Conservation (phyloP, 768 basidiomycete genomes). For the Leucogyrophana mollusca region DNA sequence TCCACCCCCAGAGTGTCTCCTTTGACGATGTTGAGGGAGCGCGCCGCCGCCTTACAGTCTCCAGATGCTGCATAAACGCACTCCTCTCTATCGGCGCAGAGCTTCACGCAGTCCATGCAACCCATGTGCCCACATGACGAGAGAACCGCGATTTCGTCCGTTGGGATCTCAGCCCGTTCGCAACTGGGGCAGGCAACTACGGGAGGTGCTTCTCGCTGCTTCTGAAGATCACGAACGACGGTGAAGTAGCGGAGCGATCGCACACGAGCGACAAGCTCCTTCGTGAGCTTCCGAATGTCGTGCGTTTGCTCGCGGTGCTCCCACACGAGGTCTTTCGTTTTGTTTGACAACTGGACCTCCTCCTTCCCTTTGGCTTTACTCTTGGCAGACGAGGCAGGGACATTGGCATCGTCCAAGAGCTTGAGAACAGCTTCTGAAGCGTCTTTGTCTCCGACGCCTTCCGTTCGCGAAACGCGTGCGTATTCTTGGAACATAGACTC, state of each 20-base stretch:
- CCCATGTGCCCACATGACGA: conserved; percentile 94
- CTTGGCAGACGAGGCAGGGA: conserved; percentile 37
- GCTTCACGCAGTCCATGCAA: conserved; percentile 69
- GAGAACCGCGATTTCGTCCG: conserved; percentile 75
- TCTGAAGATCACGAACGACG: conserved; percentile 86
- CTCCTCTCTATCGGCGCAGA: conserved; percentile 72
- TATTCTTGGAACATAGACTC: conserved; percentile 83
- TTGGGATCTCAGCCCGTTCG: conserved; percentile 49
- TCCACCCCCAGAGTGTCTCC: conserved; percentile 79
- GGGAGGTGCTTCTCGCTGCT: conserved; percentile 59
- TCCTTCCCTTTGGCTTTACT: conserved; percentile 49
- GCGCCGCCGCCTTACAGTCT: conserved; percentile 76
- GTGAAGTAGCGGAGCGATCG: conserved; percentile 92
- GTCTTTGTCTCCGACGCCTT: conserved; percentile 77
- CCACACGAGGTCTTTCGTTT: conserved; percentile 66
- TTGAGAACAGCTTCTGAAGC: conserved; percentile 59
- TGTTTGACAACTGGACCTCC: conserved; percentile 52
- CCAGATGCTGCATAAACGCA: conserved; percentile 74
- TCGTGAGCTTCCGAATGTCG: conserved; percentile 76
- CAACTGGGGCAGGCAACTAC: conserved; percentile 65
- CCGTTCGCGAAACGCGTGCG: conserved; percentile 63
- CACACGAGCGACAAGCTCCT: conserved; percentile 87
- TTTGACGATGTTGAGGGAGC: conserved; percentile 79
- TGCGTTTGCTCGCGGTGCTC: conserved; percentile 86
- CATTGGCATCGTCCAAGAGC: conserved; percentile 62